A percentile compares a stretch with the other conserved stretches of the same genome.
Conservation (phyloP, 2,329 filamentous ascomycete species). For the Paracorniculantispora psalliotae region DNA sequence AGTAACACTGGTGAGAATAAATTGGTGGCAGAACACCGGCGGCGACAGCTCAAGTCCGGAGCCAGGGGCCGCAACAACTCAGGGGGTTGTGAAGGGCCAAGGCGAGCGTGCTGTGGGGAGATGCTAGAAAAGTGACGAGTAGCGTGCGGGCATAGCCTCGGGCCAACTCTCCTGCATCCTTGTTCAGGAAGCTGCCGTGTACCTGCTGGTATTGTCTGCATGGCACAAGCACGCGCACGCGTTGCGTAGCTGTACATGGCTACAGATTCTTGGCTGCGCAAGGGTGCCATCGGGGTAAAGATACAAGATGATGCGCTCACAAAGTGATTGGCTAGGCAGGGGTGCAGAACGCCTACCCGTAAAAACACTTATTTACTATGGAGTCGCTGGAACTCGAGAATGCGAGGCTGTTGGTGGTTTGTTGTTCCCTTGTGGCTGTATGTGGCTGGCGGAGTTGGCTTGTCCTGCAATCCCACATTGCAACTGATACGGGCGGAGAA, state of each 20-base stretch:
- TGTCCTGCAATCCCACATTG: constrained; percentile 3
- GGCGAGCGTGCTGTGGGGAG: neutral
- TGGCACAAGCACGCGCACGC: constrained; percentile 3
- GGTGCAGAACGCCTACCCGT: neutral
- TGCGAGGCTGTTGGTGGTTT: constrained; percentile 1
- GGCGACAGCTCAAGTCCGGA: neutral
- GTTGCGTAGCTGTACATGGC: neutral
- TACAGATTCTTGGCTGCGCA: neutral
- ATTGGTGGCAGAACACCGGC: neutral
- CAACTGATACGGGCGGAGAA: neutral
- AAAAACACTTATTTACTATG: neutral
- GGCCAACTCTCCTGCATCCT: neutral
- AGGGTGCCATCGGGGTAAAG: constrained; percentile 1
- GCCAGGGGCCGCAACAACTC: neutral
- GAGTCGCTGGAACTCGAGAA: neutral
- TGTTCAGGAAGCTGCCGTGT: neutral
- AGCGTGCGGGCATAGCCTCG: constrained; percentile 5
- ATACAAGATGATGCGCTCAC: constrained; percentile 8
- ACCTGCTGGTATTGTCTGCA: neutral
- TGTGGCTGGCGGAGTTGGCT: constrained; percentile 2
- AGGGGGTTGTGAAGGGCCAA: neutral
- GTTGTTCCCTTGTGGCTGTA: neutral
- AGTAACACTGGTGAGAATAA: neutral
- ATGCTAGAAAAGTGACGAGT: neutral
- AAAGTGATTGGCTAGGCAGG: constrained; percentile 3